Evolutionary conservation across 768 basidiomycete species (phyloP).

Genomic region (Mycena galopus): DNA sequence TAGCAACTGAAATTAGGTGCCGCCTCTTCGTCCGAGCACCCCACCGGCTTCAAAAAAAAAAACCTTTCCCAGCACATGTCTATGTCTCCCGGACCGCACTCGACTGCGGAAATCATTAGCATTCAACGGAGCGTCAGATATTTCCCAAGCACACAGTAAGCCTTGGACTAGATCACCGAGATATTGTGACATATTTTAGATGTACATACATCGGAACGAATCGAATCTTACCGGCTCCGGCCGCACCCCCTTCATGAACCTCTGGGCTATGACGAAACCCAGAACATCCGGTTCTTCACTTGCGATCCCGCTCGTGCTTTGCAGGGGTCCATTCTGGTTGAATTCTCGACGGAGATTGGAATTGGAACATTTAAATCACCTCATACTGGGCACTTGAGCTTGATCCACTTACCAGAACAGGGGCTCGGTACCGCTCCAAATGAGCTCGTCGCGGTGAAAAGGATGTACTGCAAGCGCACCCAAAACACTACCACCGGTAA

Average conservation of each 20-base stretch:
- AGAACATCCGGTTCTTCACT: not conserved
- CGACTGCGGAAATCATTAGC: not conserved
- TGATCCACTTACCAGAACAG: not conserved
- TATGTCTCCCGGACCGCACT: slow-evolving; percentile 1
- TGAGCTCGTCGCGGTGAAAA: not conserved
- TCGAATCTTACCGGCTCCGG: not conserved
- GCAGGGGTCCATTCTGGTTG: not conserved
- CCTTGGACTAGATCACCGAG: not conserved
- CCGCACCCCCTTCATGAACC: not conserved
- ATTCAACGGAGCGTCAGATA: not conserved
- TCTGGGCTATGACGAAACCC: not conserved
- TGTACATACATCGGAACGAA: slow-evolving; percentile 5
- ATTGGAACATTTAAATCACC: slow-evolving; percentile 17
- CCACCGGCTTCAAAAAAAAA: slow-evolving; percentile 9
- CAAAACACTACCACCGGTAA: no score
- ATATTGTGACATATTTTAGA: not conserved
- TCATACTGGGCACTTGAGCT: not conserved
- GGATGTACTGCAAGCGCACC: not conserved
- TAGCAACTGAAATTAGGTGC: not conserved
- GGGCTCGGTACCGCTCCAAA: not conserved
- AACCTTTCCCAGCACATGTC: not conserved
- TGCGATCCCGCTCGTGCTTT: not conserved
- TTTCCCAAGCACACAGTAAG: not conserved
- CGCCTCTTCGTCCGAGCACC: not conserved
- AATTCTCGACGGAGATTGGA: not conserved